phyloP scores from a whole-genome alignment of 768 basidiomycete genomes.

The Macrocybe gigantea region DNA sequence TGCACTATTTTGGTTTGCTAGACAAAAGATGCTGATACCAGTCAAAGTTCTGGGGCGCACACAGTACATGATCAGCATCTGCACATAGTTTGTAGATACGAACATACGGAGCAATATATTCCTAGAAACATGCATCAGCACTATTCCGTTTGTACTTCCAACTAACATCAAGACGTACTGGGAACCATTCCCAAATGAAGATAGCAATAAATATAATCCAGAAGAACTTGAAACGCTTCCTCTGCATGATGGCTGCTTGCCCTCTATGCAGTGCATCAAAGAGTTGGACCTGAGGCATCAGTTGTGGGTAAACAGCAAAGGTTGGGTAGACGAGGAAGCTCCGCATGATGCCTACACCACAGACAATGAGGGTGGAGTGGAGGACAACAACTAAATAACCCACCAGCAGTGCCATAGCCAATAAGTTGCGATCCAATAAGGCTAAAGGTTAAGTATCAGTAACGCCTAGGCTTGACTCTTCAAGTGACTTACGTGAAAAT shows the following conservation, averaged over 20 bases:
- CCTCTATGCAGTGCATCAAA: slow-evolving; percentile 35
- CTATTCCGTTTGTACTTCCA: not conserved
- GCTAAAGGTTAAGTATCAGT: slow-evolving; percentile 12
- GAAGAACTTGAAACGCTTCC: slow-evolving; percentile 52
- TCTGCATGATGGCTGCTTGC: slow-evolving; percentile 32
- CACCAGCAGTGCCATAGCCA: slow-evolving; percentile 31
- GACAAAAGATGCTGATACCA: slow-evolving; percentile 52
- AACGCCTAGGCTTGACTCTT: too few relatives aligned
- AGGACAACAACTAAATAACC: not conserved
- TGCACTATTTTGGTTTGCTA: slow-evolving; percentile 41
- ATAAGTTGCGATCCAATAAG: slow-evolving; percentile 31
- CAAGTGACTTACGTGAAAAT: slow-evolving; percentile 26
- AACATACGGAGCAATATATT: slow-evolving; percentile 35
- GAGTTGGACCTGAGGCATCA: slow-evolving; percentile 33
- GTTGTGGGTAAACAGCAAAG: slow-evolving; percentile 31
- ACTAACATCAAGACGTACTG: slow-evolving; percentile 18
- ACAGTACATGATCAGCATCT: too few relatives aligned
- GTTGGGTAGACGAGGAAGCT: slow-evolving; percentile 44
- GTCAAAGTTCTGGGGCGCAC: slow-evolving; percentile 35
- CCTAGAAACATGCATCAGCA: slow-evolving; percentile 10
- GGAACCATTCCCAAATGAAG: slow-evolving; percentile 52
- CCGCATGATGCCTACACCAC: slow-evolving; percentile 20
- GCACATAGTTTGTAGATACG: not conserved
- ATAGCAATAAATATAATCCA: slow-evolving; percentile 46
- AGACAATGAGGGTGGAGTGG: not conserved